Conservation (phyloP, 1,284 basidiomycete species). For the Entoloma clypeatum region DNA sequence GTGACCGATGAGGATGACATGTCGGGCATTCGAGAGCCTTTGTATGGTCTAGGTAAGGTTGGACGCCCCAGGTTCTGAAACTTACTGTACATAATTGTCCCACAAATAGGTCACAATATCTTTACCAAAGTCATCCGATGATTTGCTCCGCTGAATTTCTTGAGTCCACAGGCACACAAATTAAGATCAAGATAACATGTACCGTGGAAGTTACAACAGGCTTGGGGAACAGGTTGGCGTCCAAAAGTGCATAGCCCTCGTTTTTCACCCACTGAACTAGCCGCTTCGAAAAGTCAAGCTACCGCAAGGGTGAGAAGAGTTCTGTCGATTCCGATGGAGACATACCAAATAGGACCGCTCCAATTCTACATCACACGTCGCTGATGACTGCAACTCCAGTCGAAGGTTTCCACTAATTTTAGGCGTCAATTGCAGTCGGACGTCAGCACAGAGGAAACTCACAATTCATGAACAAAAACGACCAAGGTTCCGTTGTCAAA, state of each 20-base stretch:
- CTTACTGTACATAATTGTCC: conserved; percentile 92
- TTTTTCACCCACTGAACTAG: conserved; percentile 74
- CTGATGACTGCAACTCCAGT: conserved; percentile 69
- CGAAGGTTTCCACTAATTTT: conserved; percentile 75
- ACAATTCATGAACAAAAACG: conserved; percentile 92
- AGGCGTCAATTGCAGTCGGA: conserved; percentile 1
- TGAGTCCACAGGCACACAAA: background rate
- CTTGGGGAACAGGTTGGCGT: conserved; percentile 82
- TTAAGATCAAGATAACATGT: conserved; percentile 12
- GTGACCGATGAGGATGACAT: conserved; percentile 83
- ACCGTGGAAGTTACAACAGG: conserved; percentile 44
- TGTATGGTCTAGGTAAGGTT: conserved; percentile 3
- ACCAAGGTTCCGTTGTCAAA: conserved; percentile 70
- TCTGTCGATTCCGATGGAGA: background rate
- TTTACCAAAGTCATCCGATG: conserved; percentile 42
- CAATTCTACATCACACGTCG: conserved; percentile 70
- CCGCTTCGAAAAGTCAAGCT: conserved; percentile 85
- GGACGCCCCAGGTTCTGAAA: background rate
- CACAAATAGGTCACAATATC: conserved; percentile 82
- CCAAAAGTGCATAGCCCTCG: conserved; percentile 72
- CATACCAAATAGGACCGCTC: conserved; percentile 81
- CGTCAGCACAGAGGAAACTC: conserved; percentile 29
- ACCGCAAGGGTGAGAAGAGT: background rate
- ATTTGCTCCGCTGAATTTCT: conserved; percentile 31
- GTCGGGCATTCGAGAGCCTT: conserved; percentile 68